phyloP scores from a whole-genome alignment of 345 rosid genomes.

The Zanthoxylum bungeanum region DNA sequence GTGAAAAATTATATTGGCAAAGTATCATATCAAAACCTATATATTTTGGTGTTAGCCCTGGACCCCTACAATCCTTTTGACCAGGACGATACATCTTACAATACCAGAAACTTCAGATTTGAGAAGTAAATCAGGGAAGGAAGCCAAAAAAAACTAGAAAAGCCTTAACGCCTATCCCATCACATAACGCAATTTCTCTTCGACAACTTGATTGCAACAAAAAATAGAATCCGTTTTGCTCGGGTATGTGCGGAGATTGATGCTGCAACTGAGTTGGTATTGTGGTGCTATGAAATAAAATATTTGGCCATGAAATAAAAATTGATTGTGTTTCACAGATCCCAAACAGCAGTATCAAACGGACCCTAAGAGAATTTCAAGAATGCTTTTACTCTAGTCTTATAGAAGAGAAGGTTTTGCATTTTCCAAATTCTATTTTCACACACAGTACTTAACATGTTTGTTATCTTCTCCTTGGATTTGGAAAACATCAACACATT shows the following conservation, averaged over 20 bases:
- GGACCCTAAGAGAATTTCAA: no score
- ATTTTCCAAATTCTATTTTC: not conserved
- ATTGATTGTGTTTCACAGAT: no score
- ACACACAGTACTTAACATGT: not conserved
- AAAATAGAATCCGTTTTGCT: no score
- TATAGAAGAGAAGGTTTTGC: no score
- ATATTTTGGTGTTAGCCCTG: not conserved
- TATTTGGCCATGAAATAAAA: no score
- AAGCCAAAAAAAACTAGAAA: not conserved
- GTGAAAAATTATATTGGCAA: not conserved
- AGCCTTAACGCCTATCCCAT: not conserved
- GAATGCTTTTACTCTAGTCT: no score
- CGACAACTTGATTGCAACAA: no score
- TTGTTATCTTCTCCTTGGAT: not conserved
- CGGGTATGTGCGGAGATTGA: no score
- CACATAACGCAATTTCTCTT: not conserved
- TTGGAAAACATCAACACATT: no score
- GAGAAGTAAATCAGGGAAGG: not conserved
- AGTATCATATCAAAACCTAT: not conserved
- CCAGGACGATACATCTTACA: not conserved
- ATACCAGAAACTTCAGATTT: not conserved
- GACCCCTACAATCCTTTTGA: not conserved
- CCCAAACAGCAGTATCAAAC: no score
- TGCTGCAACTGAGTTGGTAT: no score
- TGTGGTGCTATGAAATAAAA: no score